Base-by-base conservation (phyloP, 805 yeast genomes). In the Grigorovia humatica region DNA sequence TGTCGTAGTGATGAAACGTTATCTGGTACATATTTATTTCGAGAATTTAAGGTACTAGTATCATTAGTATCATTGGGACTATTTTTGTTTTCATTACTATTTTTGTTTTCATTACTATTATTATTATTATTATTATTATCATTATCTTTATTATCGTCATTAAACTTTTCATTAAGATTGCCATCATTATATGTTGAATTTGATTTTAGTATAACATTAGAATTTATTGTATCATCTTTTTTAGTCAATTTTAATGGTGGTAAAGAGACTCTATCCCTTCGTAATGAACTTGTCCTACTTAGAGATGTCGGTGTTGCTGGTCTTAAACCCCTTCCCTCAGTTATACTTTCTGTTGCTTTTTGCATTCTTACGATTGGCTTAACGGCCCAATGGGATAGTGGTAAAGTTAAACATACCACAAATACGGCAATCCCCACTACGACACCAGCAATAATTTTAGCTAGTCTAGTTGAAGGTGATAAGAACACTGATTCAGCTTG, bases 361-460 rank as follows among this genome's bases (percentile, higher is more conserved):
- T 85, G 88, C 44, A 89, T 72, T 52, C 82, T 76, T 44, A 87
- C 77, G 52, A 89, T 88, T 0, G 97, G 96, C 56, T 85, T 69
- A 6, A 88, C 90, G 40, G 90, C 88, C 73, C 82, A 85, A 53
- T 86, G 88, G 0, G 96, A 88, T 50, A 89, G 67, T 5, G 93
- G 90, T 64, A 88, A 78, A 0, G 96, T 87, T n/a, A 86, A 64
- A 1, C 86, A 54, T 57, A 86, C 80, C 73, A 88, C 80, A 55
- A 84, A 77, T 0, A 72, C 86, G 3, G 93, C 93, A 19, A 85
- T 79, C 1, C 86, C 95, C 42, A 89, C 71, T 23, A 86, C 88
- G 1, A 86, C 83, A 5, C 93, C 95, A 46, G 82, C 75, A 53
- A 87, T 83, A 48, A 89, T 83, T 56, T 79, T 79, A 1, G 82